These are phyloP conservation scores for Gossypium arboreum DNA, from an alignment of 345 rosid genomes.

Conservation along the genomic window DNA sequence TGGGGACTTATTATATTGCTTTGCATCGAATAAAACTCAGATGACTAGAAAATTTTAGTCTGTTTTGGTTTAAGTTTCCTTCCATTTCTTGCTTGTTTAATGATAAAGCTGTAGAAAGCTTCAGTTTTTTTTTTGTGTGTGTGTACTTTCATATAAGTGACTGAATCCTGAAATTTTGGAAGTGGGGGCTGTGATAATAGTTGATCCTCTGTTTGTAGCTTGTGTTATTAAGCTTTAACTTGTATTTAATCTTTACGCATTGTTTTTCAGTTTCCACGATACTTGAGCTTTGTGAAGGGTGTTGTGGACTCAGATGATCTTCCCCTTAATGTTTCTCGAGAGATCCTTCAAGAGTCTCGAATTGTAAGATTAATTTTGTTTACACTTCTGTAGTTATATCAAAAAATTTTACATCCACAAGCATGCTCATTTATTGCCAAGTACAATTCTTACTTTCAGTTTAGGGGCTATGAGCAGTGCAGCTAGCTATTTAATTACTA, in stretches of 20 bases:
- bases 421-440: neutral
- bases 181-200: neutral
- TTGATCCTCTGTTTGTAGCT: neutral
- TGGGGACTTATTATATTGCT: neutral
- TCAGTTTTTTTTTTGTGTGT: too few relatives aligned
- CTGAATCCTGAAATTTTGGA: neutral
- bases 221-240: neutral
- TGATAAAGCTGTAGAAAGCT: neutral
- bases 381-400: neutral
- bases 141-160: neutral
- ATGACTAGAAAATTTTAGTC: neutral
- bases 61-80: neutral
- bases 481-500: neutral
- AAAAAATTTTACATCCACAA: neutral
- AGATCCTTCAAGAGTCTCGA: slow-evolving; percentile 94
- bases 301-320: slow-evolving; percentile 95
- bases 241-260: neutral
- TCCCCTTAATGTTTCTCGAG: slow-evolving; percentile 95
- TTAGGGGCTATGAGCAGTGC: neutral
- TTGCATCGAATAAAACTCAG: neutral
- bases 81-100: neutral
- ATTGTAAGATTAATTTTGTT: slow-evolving; percentile 42
- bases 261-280: slow-evolving; percentile 77
- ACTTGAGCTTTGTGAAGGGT: slow-evolving; percentile 95
- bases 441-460: neutral